Conservation (phyloP, 495 filamentous ascomycete genomes). For the Penicillium coffeae region DNA sequence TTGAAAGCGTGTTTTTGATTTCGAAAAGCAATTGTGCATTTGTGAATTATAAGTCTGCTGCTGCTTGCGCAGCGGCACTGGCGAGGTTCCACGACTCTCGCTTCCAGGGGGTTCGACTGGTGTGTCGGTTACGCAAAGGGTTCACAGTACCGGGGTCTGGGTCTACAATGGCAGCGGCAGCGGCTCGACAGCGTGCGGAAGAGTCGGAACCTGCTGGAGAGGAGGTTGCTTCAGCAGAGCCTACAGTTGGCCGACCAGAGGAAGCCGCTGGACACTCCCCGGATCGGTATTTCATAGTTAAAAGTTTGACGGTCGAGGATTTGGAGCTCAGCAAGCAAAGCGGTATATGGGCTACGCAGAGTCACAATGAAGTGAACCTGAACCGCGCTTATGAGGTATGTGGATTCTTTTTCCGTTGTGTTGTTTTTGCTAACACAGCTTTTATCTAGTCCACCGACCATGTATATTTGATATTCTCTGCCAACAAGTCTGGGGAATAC, state of each 20-base stretch:
- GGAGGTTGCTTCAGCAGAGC: slow-evolving; percentile 10
- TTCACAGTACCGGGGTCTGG: slow-evolving; percentile 34
- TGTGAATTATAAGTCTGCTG: slow-evolving; percentile 88
- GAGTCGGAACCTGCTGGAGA: slow-evolving; percentile 17
- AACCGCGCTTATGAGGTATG: slow-evolving; percentile 84
- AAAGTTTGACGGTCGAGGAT: slow-evolving; percentile 93
- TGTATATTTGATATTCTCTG: slow-evolving; percentile 95
- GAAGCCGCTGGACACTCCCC: slow-evolving; percentile 22
- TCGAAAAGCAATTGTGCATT: slow-evolving; percentile 98
- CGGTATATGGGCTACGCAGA: slow-evolving; percentile 90
- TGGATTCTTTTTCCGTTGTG: slow-evolving; percentile 1
- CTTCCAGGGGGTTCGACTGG: slow-evolving; percentile 83
- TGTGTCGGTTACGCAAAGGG: slow-evolving; percentile 78
- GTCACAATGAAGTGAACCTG: slow-evolving; percentile 80
- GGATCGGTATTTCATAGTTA: slow-evolving; percentile 88
- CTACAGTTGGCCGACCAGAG: not conserved
- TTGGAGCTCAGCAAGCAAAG: slow-evolving; percentile 85
- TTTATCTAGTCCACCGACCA: slow-evolving; percentile 64
- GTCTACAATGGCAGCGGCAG: slow-evolving; percentile 1
- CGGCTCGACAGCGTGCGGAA: slow-evolving; percentile 4
- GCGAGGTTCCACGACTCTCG: slow-evolving; percentile 84
- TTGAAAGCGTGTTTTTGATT: slow-evolving; percentile 91
- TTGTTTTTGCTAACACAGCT: slow-evolving; percentile 1
- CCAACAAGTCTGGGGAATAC: slow-evolving; percentile 97
- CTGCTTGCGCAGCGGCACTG: slow-evolving; percentile 71